These are phyloP conservation scores for Hamamelis virginiana DNA, from an alignment of 164 flowering plant genomes.

Conservation along the genomic window DNA sequence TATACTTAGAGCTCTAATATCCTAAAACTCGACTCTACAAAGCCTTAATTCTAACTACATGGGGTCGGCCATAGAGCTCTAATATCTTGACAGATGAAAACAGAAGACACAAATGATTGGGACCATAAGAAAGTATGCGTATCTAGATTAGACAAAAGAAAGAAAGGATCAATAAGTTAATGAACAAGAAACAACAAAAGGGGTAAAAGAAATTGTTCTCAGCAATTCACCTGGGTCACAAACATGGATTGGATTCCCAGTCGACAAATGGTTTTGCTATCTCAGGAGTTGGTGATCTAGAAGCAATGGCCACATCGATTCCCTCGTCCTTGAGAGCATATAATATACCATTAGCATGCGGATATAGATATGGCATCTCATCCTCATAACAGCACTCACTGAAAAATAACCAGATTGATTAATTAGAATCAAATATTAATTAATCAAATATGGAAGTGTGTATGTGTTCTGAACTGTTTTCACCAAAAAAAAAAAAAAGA, in stretches of 20 bases:
- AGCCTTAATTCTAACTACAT: too few relatives aligned
- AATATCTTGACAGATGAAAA: too few relatives aligned
- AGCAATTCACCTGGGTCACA: constrained; percentile 63
- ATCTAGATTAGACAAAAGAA: background rate
- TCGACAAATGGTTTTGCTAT: constrained; percentile 80
- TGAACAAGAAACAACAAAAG: background rate
- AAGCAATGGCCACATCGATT: constrained; percentile 81
- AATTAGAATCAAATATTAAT: too few relatives aligned
- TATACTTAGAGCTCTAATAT: too few relatives aligned
- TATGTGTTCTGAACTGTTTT: too few relatives aligned
- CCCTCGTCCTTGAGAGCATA: constrained; percentile 82
- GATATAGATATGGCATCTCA: constrained; percentile 80
- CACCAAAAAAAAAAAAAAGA: background rate
- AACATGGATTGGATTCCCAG: constrained; percentile 66
- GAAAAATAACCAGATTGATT: constrained; percentile 10
- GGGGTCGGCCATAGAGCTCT: too few relatives aligned
- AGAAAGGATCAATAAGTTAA: background rate
- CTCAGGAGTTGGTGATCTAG: constrained; percentile 84
- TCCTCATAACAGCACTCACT: constrained; percentile 84
- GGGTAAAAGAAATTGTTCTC: background rate
- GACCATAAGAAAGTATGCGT: background rate
- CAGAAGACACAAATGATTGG: too few relatives aligned
- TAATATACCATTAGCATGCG: constrained; percentile 79
- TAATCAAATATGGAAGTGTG: too few relatives aligned
- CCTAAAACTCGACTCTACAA: too few relatives aligned